phyloP scores from a whole-genome alignment of 805 yeast species.

The Priceomyces castillae region DNA sequence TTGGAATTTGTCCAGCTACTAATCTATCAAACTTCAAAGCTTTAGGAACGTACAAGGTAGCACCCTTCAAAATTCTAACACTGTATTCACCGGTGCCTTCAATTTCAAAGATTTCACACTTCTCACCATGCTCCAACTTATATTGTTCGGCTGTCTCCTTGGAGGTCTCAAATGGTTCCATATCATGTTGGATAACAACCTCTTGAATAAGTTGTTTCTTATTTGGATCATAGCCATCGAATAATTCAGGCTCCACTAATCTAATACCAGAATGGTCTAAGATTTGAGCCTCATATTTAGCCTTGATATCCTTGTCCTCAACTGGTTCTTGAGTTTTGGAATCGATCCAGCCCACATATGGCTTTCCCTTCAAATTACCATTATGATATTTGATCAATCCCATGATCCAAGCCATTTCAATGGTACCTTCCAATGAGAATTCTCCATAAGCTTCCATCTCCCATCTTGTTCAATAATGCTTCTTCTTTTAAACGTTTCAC shows the following conservation, averaged over 20 bases:
- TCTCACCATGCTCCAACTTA: slow-evolving; percentile 89
- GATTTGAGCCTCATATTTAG: slow-evolving; percentile 85
- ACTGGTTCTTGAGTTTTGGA: slow-evolving; percentile 89
- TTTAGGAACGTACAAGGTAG: slow-evolving; percentile 87
- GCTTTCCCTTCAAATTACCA: slow-evolving; percentile 84
- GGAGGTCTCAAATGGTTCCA: slow-evolving; percentile 93
- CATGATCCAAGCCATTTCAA: slow-evolving; percentile 99
- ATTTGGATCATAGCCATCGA: slow-evolving; percentile 91
- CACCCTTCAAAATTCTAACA: slow-evolving; percentile 89
- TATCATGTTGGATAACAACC: slow-evolving; percentile 92
- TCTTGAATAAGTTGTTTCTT: slow-evolving; percentile 93
- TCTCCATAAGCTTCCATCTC: slow-evolving; percentile 97
- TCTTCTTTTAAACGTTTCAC: too few relatives aligned
- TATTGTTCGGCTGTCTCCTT: slow-evolving; percentile 94
- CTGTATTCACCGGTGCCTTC: slow-evolving; percentile 90
- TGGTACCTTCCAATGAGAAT: slow-evolving; percentile 90
- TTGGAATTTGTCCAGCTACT: slow-evolving; percentile 93
- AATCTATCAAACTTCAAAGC: slow-evolving; percentile 72
- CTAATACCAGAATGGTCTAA: slow-evolving; percentile 95
- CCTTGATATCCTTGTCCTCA: slow-evolving; percentile 90
- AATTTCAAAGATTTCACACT: slow-evolving; percentile 86
- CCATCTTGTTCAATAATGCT: slow-evolving; percentile 99
- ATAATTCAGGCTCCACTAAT: slow-evolving; percentile 92
- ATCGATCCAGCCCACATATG: slow-evolving; percentile 97
- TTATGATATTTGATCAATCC: slow-evolving; percentile 94